Base-by-base conservation (phyloP, 768 basidiomycete species). In the Amanita pseudoporphyria region DNA sequence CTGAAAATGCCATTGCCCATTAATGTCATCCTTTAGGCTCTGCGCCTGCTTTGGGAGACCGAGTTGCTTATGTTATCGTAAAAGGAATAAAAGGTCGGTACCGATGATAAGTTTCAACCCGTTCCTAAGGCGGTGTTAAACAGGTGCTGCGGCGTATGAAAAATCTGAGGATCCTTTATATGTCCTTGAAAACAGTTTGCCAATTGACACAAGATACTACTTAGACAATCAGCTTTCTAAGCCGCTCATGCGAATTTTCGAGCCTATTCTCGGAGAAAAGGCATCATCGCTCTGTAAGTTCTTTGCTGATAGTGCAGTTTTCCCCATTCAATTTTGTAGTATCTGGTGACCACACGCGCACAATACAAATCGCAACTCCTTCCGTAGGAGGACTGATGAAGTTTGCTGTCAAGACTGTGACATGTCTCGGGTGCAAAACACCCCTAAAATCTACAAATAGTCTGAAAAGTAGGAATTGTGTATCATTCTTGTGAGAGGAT, bases 161-260 rank as follows among this genome's bases (percentile, higher is more conserved):
- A 98, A 98, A 64, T 97, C 95, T 0, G 96, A 99, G 62, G 96
- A 98, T 58, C 96, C 96, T 0, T 74, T 99, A 47, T 98, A 90
- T 59, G 96, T 98, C 13, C 77, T 99, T 18, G 96, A 99, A 65
- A 92, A 99, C 65, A 99, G 92, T 63, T 79, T 99, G 37, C 96
- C 96, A 0, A 94, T 99, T 54, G 96, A 99, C 61, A 98, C 96
- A 5, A 85, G 88, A 60, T 97, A 99, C 64, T 99, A 98, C 62
- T 79, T 99, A 42, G 95, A 99, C 51, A 97, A 98, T 59, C 96
- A 99, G 62, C 78, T 99, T 0, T 90, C 93, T 1, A 98, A 98
- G 62, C 96, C 96, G 6, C 72, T 99, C 1, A 78, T 98, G 82
- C 77, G 96, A 53, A 99, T 99, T 55, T 98, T 99, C 62, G 96